Evolutionary conservation across 2,329 filamentous ascomycete genomes (phyloP).

Genomic region (Didymella lethalis): DNA sequence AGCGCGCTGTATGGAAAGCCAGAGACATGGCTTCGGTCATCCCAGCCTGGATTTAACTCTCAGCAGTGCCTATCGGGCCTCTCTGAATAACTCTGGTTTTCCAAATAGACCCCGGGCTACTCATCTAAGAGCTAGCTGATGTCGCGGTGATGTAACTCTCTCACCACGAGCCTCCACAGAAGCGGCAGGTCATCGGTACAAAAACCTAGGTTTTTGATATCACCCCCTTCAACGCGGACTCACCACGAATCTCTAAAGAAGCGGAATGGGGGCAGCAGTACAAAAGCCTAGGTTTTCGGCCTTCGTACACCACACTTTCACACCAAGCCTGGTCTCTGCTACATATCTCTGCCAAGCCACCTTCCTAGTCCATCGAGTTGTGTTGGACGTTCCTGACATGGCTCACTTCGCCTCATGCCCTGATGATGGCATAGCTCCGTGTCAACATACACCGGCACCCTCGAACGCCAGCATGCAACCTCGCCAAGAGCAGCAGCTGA

Average conservation of each 20-base stretch:
- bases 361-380: not conserved
- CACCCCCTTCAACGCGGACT: too few relatives aligned
- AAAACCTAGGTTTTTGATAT: too few relatives aligned
- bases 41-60: too few relatives aligned
- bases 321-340: not conserved
- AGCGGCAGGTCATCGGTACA: too few relatives aligned
- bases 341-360: not conserved
- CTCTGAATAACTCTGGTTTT: too few relatives aligned
- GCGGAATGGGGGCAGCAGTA: not conserved
- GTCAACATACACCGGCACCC: not conserved
- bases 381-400: slow-evolving; percentile 2
- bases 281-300: not conserved
- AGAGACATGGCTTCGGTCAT: too few relatives aligned
- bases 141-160: not conserved
- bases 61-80: too few relatives aligned
- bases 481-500: not conserved
- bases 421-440: not conserved
- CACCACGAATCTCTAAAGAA: too few relatives aligned
- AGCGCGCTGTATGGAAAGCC: too few relatives aligned
- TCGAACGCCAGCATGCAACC: not conserved
- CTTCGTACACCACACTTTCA: not conserved
- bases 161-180: not conserved
- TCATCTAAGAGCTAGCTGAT: too few relatives aligned
- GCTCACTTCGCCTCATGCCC: slow-evolving; percentile 14
- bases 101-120: too few relatives aligned